Evolutionary conservation across 2,329 filamentous ascomycete genomes (phyloP), one percentile per base, ranked within the genome.

Genomic region (Cryphonectria nitschkei): DNA sequence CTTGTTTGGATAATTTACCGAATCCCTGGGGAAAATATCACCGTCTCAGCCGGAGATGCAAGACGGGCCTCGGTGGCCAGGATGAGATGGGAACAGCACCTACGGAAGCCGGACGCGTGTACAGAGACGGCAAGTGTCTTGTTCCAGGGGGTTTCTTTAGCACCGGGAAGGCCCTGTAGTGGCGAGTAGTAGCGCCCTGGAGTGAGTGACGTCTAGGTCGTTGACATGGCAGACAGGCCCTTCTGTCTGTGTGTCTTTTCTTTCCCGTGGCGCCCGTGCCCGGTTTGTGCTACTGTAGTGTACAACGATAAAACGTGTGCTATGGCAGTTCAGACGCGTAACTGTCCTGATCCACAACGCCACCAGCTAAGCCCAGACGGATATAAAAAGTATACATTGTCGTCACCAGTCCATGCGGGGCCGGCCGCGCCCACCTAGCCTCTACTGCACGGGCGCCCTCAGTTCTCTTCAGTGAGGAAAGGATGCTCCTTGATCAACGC

Each of bases 101-200:
- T 7, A 52, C 63, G 63, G 63, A 34, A 65, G 43, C 63, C 63
- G 63, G 41, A 46, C 43, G 41, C 63, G 63, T 65, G 43, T 32
- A 65, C 63, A 50, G 43, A 34, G 41, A 14, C 29, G 43, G 63
- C 43, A 65, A 34, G 58, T 39, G 54, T 16, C 29, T 6, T 29
- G 52, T 16, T 2, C 19, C 43, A 22, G 43, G 19, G 43, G 19
- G 43, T 4, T 39, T 19, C 3, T 22, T 22, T 50, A 22, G 43
- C 19, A 22, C 16, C 5, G n/a, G 7, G 46, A 50, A 22, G n/a
- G 43, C 43, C 43, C 43, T 50, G 43, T 5, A 22, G 19, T 22
- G 43, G 43, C 19, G 13, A 39, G 9, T 11, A 39, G 37, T 37
- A 9, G 37, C 2, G 37, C 37, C 9, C 37, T 39, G 37, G 37